phyloP scores from a whole-genome alignment of 2,329 filamentous ascomycete genomes.

The Coniella lustricola region DNA sequence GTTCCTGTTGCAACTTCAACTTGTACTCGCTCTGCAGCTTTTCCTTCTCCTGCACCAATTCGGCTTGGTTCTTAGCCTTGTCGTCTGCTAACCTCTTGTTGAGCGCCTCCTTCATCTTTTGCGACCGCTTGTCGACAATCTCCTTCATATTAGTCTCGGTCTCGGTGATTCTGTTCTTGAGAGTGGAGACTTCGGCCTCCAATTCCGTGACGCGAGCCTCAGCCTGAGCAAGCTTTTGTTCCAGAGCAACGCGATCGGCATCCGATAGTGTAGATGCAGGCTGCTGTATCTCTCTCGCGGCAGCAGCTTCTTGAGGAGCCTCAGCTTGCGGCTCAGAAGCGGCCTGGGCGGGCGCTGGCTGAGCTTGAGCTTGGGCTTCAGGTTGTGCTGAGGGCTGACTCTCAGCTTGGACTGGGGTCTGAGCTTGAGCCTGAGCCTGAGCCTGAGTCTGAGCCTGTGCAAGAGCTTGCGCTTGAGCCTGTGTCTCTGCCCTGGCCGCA shows the following conservation, averaged over 20 bases:
- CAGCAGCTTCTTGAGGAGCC: slow-evolving; percentile 24
- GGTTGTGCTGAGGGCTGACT: too few species aligned
- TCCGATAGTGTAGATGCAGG: slow-evolving; percentile 36
- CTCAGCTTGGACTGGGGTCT: too few species aligned
- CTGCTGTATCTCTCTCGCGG: slow-evolving; percentile 16
- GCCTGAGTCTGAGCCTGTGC: background rate
- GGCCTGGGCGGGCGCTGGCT: slow-evolving; percentile 18
- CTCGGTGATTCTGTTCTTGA: slow-evolving; percentile 56
- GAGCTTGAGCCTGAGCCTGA: too few species aligned
- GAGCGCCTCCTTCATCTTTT: slow-evolving; percentile 61
- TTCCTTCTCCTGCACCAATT: slow-evolving; percentile 44
- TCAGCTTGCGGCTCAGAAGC: slow-evolving; percentile 17
- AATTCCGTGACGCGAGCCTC: slow-evolving; percentile 57
- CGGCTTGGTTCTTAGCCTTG: slow-evolving; percentile 43
- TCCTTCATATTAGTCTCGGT: slow-evolving; percentile 55
- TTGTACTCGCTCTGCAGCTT: slow-evolving; percentile 40
- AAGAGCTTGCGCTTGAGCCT: slow-evolving; percentile 9
- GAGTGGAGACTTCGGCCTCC: slow-evolving; percentile 57
- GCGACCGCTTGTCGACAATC: slow-evolving; percentile 57
- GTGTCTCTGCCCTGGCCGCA: slow-evolving; percentile 43
- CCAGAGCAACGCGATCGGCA: slow-evolving; percentile 52
- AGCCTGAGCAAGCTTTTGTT: slow-evolving; percentile 54
- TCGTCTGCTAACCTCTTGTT: slow-evolving; percentile 66
- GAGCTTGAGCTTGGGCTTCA: slow-evolving; percentile 28
- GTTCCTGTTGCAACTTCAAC: slow-evolving; percentile 54